Conservation (phyloP, 2,329 filamentous ascomycete species). For the Stachybotrys chlorohalonatus region DNA sequence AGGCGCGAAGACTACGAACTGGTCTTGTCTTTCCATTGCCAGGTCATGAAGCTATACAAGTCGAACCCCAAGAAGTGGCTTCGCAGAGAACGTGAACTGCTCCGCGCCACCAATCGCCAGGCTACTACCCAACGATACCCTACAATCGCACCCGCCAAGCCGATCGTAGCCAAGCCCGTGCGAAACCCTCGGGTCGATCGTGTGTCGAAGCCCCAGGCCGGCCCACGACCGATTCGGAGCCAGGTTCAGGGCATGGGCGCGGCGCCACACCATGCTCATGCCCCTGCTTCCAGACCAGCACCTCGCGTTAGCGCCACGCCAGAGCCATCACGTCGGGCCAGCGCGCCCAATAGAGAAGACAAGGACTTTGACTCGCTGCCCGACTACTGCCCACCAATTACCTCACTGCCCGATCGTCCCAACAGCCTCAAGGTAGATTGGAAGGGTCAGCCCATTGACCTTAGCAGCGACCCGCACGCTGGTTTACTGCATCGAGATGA, state of each 20-base stretch:
- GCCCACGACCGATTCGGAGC: slow-evolving; percentile 26
- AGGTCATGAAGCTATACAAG: slow-evolving; percentile 37
- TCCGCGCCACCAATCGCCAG: slow-evolving; percentile 34
- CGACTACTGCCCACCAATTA: slow-evolving; percentile 63
- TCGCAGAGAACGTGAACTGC: slow-evolving; percentile 38
- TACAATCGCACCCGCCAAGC: slow-evolving; percentile 34
- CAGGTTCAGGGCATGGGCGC: slow-evolving; percentile 7
- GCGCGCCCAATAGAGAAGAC: slow-evolving; percentile 67
- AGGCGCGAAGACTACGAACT: slow-evolving; percentile 44
- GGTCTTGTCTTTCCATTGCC: slow-evolving; percentile 41
- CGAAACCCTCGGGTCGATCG: slow-evolving; percentile 21
- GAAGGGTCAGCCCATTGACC: slow-evolving; percentile 73
- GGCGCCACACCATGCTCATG: slow-evolving; percentile 14
- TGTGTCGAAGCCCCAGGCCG: slow-evolving; percentile 24
- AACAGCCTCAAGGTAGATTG: slow-evolving; percentile 78
- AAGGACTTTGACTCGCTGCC: slow-evolving; percentile 66
- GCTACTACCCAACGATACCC: slow-evolving; percentile 28
- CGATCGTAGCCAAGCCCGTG: slow-evolving; percentile 16
- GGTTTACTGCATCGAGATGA: slow-evolving; percentile 71
- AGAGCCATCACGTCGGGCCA: slow-evolving; percentile 39
- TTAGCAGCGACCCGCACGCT: slow-evolving; percentile 61
- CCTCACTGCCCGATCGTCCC: slow-evolving; percentile 54
- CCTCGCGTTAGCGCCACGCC: slow-evolving; percentile 35
- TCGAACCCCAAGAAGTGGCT: slow-evolving; percentile 39
- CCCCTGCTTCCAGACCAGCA: slow-evolving; percentile 15